phyloP scores from a whole-genome alignment of 2,329 filamentous ascomycete species.

The Dactylellina drechsleri region DNA sequence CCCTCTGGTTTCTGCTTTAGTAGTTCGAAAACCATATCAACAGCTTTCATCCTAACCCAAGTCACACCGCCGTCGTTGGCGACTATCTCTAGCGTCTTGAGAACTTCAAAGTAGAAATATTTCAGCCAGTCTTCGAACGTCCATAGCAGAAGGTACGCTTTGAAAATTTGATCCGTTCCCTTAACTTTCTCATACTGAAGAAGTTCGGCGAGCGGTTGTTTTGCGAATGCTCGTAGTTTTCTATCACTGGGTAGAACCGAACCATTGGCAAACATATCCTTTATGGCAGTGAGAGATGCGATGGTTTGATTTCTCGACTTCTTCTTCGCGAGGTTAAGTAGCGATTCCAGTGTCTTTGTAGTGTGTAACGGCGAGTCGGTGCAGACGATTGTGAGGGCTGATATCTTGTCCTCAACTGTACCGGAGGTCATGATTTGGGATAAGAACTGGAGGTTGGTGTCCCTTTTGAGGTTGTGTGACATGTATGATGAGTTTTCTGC shows the following conservation, averaged over 20 bases:
- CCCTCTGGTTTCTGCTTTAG: constrained; percentile 97
- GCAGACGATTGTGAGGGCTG: constrained; percentile 88
- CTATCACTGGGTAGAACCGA: constrained; percentile 83
- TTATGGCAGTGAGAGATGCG: constrained; percentile 88
- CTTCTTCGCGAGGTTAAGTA: constrained; percentile 86
- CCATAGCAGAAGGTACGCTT: constrained; percentile 85
- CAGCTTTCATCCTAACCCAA: constrained; percentile 84
- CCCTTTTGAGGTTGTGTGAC: constrained; percentile 75
- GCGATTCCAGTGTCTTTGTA: constrained; percentile 83
- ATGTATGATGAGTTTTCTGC: constrained; percentile 80
- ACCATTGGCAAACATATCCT: constrained; percentile 92
- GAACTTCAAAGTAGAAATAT: constrained; percentile 88
- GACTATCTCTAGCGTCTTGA: constrained; percentile 91
- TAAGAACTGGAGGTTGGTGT: constrained; percentile 93
- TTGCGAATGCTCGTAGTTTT: constrained; percentile 80
- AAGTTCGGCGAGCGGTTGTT: constrained; percentile 72
- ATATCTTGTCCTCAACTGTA: constrained; percentile 96
- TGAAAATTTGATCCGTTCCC: constrained; percentile 69
- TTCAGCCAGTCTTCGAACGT: constrained; percentile 96
- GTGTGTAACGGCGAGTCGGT: constrained; percentile 97
- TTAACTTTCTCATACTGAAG: constrained; percentile 74
- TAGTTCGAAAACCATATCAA: constrained; percentile 91
- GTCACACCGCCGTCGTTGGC: constrained; percentile 89
- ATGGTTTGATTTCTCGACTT: constrained; percentile 92
- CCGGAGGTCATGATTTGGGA: constrained; percentile 96